A percentile compares a stretch with the other conserved stretches of the same genome.
Conservation (phyloP, 177 flowering plant genomes). For the Vitis hybrid region DNA sequence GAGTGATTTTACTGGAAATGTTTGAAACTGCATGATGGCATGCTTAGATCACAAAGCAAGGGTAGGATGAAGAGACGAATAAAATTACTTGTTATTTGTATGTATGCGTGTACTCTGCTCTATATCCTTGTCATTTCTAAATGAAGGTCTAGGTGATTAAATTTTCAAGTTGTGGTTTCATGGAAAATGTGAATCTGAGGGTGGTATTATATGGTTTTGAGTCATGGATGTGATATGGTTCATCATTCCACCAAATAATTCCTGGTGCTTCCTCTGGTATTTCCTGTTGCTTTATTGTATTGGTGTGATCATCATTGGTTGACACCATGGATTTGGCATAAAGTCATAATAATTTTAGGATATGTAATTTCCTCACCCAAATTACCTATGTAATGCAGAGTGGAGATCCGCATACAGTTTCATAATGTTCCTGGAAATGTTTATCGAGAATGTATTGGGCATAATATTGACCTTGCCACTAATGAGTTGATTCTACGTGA, state of each 20-base stretch:
- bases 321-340: neutral
- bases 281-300: neutral
- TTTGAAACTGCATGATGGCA: no score
- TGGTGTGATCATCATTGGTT: neutral
- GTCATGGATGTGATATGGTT: no score
- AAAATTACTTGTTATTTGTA: neutral
- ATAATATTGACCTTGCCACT: conserved; percentile 43
- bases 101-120: no score
- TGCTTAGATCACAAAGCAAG: neutral
- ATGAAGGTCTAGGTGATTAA: no score
- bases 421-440: conserved; percentile 59
- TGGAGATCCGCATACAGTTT: conserved; percentile 64
- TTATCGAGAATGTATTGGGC: conserved; percentile 49
- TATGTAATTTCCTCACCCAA: neutral
- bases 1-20: no score
- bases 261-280: no score
- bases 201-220: no score
- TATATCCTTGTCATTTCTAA: no score
- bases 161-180: no score
- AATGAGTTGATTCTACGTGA: conserved; percentile 62
- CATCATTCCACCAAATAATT: no score
- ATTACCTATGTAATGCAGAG: conserved; percentile 28
- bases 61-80: neutral
- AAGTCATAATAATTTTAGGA: neutral
- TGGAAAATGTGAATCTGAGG: no score